Conservation (phyloP, 78 protist species). For the Planoprotostelium fungivorum region DNA sequence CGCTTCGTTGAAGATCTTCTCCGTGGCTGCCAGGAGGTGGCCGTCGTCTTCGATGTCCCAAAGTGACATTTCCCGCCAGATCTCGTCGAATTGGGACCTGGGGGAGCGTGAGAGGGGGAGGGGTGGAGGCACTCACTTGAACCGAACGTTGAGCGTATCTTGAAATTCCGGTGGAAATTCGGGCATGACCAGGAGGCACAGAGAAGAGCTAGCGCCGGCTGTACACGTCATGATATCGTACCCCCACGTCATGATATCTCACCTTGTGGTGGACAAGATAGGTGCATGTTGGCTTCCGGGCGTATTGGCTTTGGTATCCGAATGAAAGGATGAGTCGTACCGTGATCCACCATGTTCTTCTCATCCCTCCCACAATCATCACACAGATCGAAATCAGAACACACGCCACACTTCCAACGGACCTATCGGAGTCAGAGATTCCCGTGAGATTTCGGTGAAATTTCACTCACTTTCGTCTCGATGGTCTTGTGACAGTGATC, state of each 20-base stretch:
- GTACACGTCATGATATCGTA: not conserved
- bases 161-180: not conserved
- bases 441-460: not conserved
- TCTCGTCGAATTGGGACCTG: not conserved
- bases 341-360: not conserved
- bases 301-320: not conserved
- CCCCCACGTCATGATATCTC: not conserved
- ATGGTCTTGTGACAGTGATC: not conserved
- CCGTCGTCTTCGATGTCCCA: not conserved
- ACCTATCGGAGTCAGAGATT: not conserved
- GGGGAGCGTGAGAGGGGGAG: not conserved
- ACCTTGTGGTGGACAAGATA: not conserved
- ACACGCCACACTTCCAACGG: not conserved
- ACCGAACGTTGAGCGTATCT: not conserved
- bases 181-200: not conserved
- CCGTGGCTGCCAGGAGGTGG: not conserved
- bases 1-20: not conserved
- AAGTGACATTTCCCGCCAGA: not conserved
- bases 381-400: not conserved
- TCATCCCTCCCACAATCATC: not conserved
- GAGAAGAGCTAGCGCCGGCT: not conserved
- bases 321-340: not conserved
- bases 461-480: not conserved
- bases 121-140: not conserved
- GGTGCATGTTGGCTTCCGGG: not conserved